Percentiles rank a stretch among this genome's conserved stretches.
These are phyloP conservation scores for Cystofilobasidium capitatum DNA, from an alignment of 768 basidiomycete genomes.

Conservation along the genomic window DNA sequence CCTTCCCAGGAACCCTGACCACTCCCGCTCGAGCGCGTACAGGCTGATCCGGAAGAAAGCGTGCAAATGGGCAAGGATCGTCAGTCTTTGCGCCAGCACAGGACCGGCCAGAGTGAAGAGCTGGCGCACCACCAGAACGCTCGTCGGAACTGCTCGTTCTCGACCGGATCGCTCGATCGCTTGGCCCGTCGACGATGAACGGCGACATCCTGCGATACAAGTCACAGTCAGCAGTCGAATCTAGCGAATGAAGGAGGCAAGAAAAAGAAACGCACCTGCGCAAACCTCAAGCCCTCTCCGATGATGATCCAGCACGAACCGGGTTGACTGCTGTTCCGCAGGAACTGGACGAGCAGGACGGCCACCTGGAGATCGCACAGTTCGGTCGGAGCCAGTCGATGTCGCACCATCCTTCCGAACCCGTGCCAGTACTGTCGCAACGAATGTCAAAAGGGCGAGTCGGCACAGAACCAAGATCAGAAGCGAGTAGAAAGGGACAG, in stretches of 20 bases:
- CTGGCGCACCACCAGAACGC: constrained; percentile 20
- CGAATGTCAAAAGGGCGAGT: background rate
- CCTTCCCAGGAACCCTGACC: constrained; percentile 21
- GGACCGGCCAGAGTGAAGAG: background rate
- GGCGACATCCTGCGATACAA: constrained; percentile 14
- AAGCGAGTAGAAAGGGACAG: background rate
- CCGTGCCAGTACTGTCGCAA: constrained; percentile 9
- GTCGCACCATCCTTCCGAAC: constrained; percentile 23
- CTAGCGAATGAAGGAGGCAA: background rate
- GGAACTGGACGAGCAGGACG: constrained; percentile 25
- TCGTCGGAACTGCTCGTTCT: constrained; percentile 23
- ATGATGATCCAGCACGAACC: constrained; percentile 25
- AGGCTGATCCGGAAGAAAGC: background rate
- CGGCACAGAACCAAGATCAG: background rate
- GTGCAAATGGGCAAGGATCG: background rate
- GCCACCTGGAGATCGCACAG: constrained; percentile 26
- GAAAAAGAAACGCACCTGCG: constrained; percentile 7
- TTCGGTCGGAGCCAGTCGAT: constrained; percentile 26
- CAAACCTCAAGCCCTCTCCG: constrained; percentile 24
- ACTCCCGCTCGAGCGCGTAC: constrained; percentile 20
- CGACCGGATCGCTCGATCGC: constrained; percentile 14
- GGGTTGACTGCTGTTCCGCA: constrained; percentile 15
- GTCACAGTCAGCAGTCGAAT: background rate
- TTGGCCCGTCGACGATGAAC: constrained; percentile 22
- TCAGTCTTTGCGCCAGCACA: background rate